These are phyloP conservation scores for Paraconiothyrium sp. DNA, from an alignment of 2,329 filamentous ascomycete species.

Conservation along the genomic window DNA sequence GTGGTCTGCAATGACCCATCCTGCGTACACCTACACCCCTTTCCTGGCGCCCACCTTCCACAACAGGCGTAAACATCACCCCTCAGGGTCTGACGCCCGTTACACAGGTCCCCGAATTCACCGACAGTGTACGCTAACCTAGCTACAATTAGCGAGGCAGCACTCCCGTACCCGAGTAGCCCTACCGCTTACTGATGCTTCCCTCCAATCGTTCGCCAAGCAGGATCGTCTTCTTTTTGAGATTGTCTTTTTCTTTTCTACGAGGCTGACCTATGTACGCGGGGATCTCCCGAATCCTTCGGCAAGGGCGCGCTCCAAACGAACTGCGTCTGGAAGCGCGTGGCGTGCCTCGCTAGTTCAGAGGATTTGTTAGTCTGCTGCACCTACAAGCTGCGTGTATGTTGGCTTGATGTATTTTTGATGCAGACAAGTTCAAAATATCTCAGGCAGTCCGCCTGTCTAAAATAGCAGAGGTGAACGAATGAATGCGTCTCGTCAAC, in stretches of 20 bases:
- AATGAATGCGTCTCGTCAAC: neutral
- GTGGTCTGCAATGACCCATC: neutral
- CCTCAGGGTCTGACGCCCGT: constrained; percentile 17
- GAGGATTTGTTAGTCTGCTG: neutral
- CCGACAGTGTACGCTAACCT: constrained; percentile 5
- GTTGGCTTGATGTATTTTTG: neutral
- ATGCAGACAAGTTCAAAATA: neutral
- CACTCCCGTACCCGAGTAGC: constrained; percentile 16
- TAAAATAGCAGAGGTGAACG: constrained; percentile 8
- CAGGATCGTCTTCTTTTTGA: neutral
- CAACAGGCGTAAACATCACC: constrained; percentile 19
- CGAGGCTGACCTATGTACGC: constrained; percentile 24
- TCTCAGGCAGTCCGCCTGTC: neutral
- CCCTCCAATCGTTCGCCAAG: constrained; percentile 26
- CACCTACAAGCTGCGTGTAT: neutral
- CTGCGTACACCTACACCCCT: constrained; percentile 12
- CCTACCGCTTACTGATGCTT: constrained; percentile 28
- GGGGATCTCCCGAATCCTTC: constrained; percentile 27
- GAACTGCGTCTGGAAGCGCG: constrained; percentile 27
- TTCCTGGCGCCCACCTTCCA: constrained; percentile 16
- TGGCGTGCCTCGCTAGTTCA: constrained; percentile 16
- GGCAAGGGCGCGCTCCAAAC: constrained; percentile 15
- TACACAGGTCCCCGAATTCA: constrained; percentile 16
- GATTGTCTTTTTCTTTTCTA: constrained; percentile 7
- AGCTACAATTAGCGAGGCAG: constrained; percentile 18